Evolutionary conservation across 2,329 filamentous ascomycete genomes (phyloP).

Genomic region (Pyrenochaeta sp.): DNA sequence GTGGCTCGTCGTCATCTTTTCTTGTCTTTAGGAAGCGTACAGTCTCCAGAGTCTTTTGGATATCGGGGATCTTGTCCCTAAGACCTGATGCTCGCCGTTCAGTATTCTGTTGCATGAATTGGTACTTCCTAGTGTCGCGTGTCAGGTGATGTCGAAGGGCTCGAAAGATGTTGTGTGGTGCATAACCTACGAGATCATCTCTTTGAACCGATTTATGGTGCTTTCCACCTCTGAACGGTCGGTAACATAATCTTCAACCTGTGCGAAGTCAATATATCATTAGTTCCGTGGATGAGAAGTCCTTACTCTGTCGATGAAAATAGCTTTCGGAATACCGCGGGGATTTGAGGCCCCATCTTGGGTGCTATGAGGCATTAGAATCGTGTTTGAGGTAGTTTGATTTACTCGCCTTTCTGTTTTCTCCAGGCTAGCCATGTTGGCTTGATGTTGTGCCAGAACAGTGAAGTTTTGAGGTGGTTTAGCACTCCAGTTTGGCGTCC

Average conservation of each 20-base stretch:
- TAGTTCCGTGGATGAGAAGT: background rate
- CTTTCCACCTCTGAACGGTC: slow-evolving; percentile 80
- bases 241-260: slow-evolving; percentile 85
- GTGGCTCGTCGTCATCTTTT: slow-evolving; percentile 72
- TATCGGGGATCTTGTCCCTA: slow-evolving; percentile 95
- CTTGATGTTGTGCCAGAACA: slow-evolving; percentile 12
- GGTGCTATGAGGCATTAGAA: slow-evolving; percentile 24
- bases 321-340: slow-evolving; percentile 72
- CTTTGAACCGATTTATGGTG: slow-evolving; percentile 83
- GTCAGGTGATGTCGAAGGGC: slow-evolving; percentile 16
- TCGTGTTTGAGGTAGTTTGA: background rate
- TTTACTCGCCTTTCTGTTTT: slow-evolving; percentile 32
- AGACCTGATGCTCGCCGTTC: slow-evolving; percentile 81
- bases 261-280: slow-evolving; percentile 69
- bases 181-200: slow-evolving; percentile 82
- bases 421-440: slow-evolving; percentile 37
- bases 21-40: slow-evolving; percentile 83
- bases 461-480: slow-evolving; percentile 11
- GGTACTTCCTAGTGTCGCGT: slow-evolving; percentile 79
- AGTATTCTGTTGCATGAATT: slow-evolving; percentile 98
- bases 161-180: background rate
- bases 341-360: slow-evolving; percentile 71
- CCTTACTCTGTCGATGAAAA: slow-evolving; percentile 13
- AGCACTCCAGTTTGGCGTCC: slow-evolving; percentile 28
- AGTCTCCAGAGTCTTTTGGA: slow-evolving; percentile 92